Evolutionary conservation across 2,329 filamentous ascomycete genomes (phyloP).

Genomic region (Arthrocladium fulminans): DNA sequence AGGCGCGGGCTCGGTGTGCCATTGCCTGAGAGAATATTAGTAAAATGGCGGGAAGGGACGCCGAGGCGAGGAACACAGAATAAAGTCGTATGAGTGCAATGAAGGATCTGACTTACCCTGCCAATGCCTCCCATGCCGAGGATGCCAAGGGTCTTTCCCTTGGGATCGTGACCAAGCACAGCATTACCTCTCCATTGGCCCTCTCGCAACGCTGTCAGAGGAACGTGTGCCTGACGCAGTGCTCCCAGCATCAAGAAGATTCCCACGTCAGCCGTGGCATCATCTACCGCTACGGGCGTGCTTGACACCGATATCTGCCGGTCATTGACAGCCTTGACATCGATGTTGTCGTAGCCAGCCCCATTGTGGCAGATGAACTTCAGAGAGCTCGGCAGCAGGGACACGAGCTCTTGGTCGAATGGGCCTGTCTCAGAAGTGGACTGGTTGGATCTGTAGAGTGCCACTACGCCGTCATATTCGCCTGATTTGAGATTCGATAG

Average conservation of each 20-base stretch:
- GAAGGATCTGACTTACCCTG: conserved; percentile 28
- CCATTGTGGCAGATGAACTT: conserved; percentile 48
- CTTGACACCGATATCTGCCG: conserved; percentile 36
- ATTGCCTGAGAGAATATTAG: conserved; percentile 31
- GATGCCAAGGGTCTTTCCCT: conserved; percentile 38
- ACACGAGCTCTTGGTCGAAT: conserved; percentile 42
- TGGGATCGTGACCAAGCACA: conserved; percentile 37
- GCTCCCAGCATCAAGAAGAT: conserved; percentile 42
- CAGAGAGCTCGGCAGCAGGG: conserved; percentile 36
- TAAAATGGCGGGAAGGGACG: not conserved
- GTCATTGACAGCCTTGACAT: conserved; percentile 45
- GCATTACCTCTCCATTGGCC: conserved; percentile 37
- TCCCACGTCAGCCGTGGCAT: conserved; percentile 40
- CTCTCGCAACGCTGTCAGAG: conserved; percentile 33
- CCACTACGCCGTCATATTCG: conserved; percentile 47
- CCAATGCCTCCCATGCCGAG: conserved; percentile 43
- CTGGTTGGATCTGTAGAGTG: conserved; percentile 50
- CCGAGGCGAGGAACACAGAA: not conserved
- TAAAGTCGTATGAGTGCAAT: not conserved
- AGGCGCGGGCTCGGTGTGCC: conserved; percentile 36
- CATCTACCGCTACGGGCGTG: conserved; percentile 39
- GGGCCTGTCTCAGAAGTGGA: conserved; percentile 43
- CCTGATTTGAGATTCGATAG: conserved; percentile 47
- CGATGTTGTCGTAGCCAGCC: conserved; percentile 54
- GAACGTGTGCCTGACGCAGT: conserved; percentile 36